phyloP scores from a whole-genome alignment of 2,329 filamentous ascomycete genomes.

The Cadophora gregata region DNA sequence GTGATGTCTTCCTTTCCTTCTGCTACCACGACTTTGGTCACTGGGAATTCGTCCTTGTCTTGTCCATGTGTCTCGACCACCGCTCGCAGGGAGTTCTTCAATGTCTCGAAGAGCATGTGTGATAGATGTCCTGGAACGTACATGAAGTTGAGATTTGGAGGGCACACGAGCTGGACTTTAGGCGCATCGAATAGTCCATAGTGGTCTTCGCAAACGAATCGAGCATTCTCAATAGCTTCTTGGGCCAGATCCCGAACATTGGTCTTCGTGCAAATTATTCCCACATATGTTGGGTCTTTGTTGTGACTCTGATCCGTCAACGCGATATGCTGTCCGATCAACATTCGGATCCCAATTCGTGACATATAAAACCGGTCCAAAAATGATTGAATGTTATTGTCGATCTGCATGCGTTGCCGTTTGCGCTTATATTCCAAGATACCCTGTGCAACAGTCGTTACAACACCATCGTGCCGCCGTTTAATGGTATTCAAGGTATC shows the following conservation, averaged over 20 bases:
- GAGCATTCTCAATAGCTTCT: constrained; percentile 96
- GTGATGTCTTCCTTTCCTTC: constrained; percentile 99
- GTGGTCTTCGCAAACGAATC: constrained; percentile 99
- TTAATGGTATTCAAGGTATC: constrained; percentile 93
- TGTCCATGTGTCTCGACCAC: constrained; percentile 95
- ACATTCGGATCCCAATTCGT: constrained; percentile 97
- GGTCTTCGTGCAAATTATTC: constrained; percentile 98
- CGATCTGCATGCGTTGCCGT: constrained; percentile 96
- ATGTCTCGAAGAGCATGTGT: constrained; percentile 98
- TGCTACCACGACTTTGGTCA: constrained; percentile 96
- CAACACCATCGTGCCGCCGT: constrained; percentile 92
- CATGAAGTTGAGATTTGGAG: constrained; percentile 96
- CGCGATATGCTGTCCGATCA: constrained; percentile 98
- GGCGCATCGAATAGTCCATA: constrained; percentile 97
- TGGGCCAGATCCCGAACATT: constrained; percentile 94
- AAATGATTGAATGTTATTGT: constrained; percentile 96
- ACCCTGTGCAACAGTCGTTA: constrained; percentile 97
- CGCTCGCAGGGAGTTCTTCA: constrained; percentile 97
- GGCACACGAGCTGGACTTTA: constrained; percentile 95
- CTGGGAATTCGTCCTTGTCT: constrained; percentile 94
- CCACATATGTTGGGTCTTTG: constrained; percentile 91
- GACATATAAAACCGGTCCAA: constrained; percentile 99
- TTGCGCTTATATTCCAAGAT: constrained; percentile 98
- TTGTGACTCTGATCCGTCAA: constrained; percentile 91
- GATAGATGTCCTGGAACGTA: constrained; percentile 98